Evolutionary conservation across 2,329 filamentous ascomycete genomes (phyloP).

Genomic region (Thyridium curvatum): DNA sequence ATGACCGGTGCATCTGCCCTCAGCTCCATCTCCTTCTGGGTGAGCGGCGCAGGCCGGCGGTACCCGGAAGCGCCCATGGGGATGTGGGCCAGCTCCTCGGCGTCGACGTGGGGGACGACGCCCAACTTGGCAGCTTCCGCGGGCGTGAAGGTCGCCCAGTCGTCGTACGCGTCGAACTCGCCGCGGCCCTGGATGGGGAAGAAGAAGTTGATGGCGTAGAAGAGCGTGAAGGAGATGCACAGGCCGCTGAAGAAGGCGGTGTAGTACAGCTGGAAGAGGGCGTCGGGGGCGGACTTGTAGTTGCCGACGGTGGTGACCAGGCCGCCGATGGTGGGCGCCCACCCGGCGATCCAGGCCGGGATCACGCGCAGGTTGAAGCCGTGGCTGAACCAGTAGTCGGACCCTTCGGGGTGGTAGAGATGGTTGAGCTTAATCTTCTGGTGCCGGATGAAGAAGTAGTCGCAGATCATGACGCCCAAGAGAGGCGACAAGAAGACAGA

Average conservation of each 20-base stretch:
- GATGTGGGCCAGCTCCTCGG: too few relatives aligned
- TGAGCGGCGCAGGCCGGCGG: too few relatives aligned
- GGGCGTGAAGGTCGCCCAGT: conserved; percentile 36
- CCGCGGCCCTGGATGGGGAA: conserved; percentile 32
- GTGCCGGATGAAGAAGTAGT: conserved; percentile 27
- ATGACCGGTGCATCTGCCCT: conserved; percentile 2
- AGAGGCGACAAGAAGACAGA: conserved; percentile 31
- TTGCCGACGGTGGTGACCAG: conserved; percentile 26
- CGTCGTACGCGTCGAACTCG: conserved; percentile 34
- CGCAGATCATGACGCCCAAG: conserved; percentile 28
- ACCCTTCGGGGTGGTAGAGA: conserved; percentile 24
- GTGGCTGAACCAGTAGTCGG: conserved; percentile 34
- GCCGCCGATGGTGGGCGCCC: conserved; percentile 18
- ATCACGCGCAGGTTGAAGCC: conserved; percentile 36
- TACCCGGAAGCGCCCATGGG: too few relatives aligned
- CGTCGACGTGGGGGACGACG: too few relatives aligned
- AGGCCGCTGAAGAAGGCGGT: conserved; percentile 38
- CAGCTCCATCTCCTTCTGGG: neutral
- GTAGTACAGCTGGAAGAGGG: conserved; percentile 36
- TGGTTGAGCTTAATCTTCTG: conserved; percentile 25
- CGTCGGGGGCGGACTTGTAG: conserved; percentile 20
- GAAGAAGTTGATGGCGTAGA: conserved; percentile 21
- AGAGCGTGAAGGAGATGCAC: conserved; percentile 10
- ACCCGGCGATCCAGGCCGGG: conserved; percentile 24
- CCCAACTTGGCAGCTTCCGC: conserved; percentile 23